phyloP scores from a whole-genome alignment of 495 filamentous ascomycete genomes.

The Penicillium soppii region DNA sequence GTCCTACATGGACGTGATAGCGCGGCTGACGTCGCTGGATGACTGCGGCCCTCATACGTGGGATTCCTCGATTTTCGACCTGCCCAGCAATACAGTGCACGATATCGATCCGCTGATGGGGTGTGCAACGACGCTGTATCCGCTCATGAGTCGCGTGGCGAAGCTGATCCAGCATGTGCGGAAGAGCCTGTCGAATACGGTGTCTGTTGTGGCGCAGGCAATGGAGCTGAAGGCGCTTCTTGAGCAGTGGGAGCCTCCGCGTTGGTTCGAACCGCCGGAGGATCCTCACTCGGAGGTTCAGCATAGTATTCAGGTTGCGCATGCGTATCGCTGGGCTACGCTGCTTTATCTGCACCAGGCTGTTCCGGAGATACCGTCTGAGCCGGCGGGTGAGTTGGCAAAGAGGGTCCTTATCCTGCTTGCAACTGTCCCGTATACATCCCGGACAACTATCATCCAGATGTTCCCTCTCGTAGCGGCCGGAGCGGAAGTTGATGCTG shows the following conservation, averaged over 20 bases:
- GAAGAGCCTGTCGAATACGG: slow-evolving; percentile 55
- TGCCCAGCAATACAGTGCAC: slow-evolving; percentile 44
- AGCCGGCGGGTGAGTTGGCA: slow-evolving; percentile 56
- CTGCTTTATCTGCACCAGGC: slow-evolving; percentile 76
- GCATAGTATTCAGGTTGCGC: slow-evolving; percentile 69
- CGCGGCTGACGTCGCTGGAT: slow-evolving; percentile 67
- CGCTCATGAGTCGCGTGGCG: slow-evolving; percentile 68
- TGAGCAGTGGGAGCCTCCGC: slow-evolving; percentile 63
- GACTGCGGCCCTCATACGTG: slow-evolving; percentile 56
- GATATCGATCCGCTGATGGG: slow-evolving; percentile 78
- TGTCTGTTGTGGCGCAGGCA: slow-evolving; percentile 61
- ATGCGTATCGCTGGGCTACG: slow-evolving; percentile 76
- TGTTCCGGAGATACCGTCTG: slow-evolving; percentile 70
- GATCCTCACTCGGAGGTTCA: slow-evolving; percentile 64
- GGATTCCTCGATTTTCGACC: slow-evolving; percentile 41
- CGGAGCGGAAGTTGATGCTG: slow-evolving; percentile 62
- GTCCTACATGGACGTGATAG: slow-evolving; percentile 83
- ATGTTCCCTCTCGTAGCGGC: slow-evolving; percentile 75
- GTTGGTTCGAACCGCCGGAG: slow-evolving; percentile 59
- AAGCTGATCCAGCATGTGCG: slow-evolving; percentile 66
- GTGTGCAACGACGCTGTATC: slow-evolving; percentile 70
- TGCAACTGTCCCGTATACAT: slow-evolving; percentile 61
- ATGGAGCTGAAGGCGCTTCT: slow-evolving; percentile 62
- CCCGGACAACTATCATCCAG: slow-evolving; percentile 69
- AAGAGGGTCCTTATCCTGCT: slow-evolving; percentile 61